Evolutionary conservation across 768 basidiomycete species (phyloP).

Genomic region (Leccinum arenicola): DNA sequence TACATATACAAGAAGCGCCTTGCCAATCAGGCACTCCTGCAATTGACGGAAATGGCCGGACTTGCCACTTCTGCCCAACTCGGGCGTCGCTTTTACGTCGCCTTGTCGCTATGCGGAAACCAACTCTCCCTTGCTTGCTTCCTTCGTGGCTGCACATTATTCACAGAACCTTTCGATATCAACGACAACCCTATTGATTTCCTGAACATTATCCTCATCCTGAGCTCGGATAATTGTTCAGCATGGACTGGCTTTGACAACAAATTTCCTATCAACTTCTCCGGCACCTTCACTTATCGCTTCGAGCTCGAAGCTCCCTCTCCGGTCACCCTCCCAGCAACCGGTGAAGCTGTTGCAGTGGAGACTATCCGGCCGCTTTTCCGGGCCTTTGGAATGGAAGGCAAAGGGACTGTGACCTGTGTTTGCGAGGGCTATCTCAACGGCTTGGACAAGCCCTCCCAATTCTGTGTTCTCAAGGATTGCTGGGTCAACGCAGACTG

Average conservation of each 20-base stretch:
- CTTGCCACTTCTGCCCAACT: not conserved
- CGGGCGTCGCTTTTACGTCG: not conserved
- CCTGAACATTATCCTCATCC: not conserved
- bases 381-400: no score
- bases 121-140: not conserved
- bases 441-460: no score
- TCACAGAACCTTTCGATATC: not conserved
- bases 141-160: not conserved
- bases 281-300: no score
- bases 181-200: not conserved
- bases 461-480: not conserved
- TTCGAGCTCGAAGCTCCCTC: no score
- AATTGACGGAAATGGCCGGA: not conserved
- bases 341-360: no score
- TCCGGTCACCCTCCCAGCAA: no score
- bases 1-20: not conserved
- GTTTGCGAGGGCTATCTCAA: no score
- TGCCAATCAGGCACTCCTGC: not conserved
- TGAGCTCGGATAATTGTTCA: not conserved
- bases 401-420: no score
- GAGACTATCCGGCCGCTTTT: no score
- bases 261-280: no score
- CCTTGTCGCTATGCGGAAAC: not conserved
- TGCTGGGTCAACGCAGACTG: not conserved
- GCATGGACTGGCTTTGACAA: no score